phyloP scores from a whole-genome alignment of 257 asterid genomes.

The Petunia axillaris region DNA sequence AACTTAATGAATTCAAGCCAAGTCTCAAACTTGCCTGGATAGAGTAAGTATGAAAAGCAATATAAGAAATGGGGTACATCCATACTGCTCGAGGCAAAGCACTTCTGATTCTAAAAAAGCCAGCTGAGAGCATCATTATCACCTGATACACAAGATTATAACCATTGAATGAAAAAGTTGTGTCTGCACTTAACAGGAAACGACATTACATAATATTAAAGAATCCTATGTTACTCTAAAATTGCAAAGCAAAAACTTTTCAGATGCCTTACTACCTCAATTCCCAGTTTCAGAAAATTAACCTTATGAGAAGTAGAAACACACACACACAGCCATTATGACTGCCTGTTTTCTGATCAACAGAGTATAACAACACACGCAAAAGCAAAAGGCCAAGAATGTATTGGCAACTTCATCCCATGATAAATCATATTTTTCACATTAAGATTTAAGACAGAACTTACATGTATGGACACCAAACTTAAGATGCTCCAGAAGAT shows the following conservation, averaged over 20 bases:
- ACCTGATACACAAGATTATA: constrained; percentile 49
- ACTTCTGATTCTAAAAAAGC: constrained; percentile 82
- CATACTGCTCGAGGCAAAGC: constrained; percentile 76
- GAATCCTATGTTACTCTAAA: neutral
- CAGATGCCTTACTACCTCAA: neutral
- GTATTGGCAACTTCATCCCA: neutral
- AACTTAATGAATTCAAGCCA: neutral
- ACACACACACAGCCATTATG: neutral
- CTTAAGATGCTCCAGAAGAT: constrained; percentile 72
- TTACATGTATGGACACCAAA: constrained; percentile 75
- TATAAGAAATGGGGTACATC: constrained; percentile 88
- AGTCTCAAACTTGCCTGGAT: constrained; percentile 67
- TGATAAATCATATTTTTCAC: neutral
- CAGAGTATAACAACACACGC: neutral
- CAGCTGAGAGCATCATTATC: constrained; percentile 91
- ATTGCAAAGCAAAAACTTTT: neutral
- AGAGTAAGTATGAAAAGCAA: constrained; percentile 88
- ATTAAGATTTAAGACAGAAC: constrained; percentile 31
- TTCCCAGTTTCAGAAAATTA: neutral
- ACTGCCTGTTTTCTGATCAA: neutral
- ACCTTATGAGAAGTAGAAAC: neutral
- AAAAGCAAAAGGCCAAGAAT: neutral
- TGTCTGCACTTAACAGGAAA: neutral
- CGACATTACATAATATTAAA: neutral
- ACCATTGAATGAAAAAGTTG: neutral